A percentile compares a stretch with the other conserved stretches of the same genome.
Evolutionary conservation across 225 moss, liverwort and hornwort genomes (phyloP).

Genomic region (Rhytidiadelphus loreus): DNA sequence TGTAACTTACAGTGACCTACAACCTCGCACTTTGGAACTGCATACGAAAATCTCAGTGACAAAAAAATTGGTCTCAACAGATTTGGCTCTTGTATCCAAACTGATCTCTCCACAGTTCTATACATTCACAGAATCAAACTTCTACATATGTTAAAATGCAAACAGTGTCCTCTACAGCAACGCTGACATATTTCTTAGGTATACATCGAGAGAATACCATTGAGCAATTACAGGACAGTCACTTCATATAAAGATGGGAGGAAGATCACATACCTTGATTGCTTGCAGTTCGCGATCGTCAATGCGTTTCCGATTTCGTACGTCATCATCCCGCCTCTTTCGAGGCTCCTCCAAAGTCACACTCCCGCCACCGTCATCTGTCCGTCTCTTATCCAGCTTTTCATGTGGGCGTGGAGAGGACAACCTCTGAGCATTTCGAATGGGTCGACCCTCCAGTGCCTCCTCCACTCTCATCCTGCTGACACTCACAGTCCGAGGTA

Average conservation of each 20-base stretch:
- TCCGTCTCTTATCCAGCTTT: constrained; percentile 69
- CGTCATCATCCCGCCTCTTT: constrained; percentile 82
- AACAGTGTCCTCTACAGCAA: background rate
- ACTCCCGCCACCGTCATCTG: constrained; percentile 45
- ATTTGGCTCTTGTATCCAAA: background rate
- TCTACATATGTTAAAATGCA: background rate
- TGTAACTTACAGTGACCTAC: background rate
- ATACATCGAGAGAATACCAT: background rate
- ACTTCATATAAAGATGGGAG: background rate
- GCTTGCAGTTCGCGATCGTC: constrained; percentile 74
- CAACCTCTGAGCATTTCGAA: constrained; percentile 44
- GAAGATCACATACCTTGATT: constrained; percentile 49
- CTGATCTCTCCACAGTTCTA: background rate
- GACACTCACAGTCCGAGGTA: constrained; percentile 61
- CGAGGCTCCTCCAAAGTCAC: constrained; percentile 56
- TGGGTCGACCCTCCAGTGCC: constrained; percentile 49
- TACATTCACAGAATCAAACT: background rate
- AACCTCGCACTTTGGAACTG: background rate
- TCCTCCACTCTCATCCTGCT: constrained; percentile 64
- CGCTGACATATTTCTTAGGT: background rate
- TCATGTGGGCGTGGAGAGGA: constrained; percentile 68
- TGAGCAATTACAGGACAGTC: background rate
- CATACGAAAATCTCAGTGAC: background rate
- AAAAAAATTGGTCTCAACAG: background rate
- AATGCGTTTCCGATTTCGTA: constrained; percentile 65